phyloP scores from a whole-genome alignment of 1,284 basidiomycete species.

The Cryptococcus wingfieldii region DNA sequence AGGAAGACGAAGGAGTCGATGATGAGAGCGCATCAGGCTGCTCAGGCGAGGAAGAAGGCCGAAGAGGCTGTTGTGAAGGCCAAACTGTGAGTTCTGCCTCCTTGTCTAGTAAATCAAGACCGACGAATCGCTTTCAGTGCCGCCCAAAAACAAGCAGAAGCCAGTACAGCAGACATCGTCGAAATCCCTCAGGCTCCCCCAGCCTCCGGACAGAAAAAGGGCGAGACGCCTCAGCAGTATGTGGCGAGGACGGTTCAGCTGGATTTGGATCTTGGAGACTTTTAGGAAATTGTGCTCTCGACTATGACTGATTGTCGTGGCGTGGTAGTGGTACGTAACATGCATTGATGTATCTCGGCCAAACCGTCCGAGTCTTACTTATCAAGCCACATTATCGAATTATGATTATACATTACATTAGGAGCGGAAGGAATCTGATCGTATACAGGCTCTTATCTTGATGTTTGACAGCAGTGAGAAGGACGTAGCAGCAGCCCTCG shows the following conservation, averaged over 20 bases:
- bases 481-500: too few relatives aligned
- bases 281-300: constrained; percentile 20
- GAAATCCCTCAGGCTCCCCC: constrained; percentile 17
- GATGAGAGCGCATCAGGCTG: constrained; percentile 66
- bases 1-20: constrained; percentile 73
- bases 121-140: not conserved
- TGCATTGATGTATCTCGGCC: too few relatives aligned
- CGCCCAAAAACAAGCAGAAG: not conserved
- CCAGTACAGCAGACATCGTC: constrained; percentile 8
- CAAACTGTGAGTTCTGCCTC: constrained; percentile 21
- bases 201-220: constrained; percentile 33
- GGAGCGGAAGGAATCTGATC: too few relatives aligned
- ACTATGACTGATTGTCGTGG: too few relatives aligned
- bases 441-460: too few relatives aligned
- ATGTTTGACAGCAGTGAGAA: too few relatives aligned
- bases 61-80: constrained; percentile 41
- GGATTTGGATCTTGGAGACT: constrained; percentile 51
- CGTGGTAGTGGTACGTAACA: too few relatives aligned
- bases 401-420: too few relatives aligned
- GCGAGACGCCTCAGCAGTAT: constrained; percentile 44
- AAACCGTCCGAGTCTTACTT: too few relatives aligned
- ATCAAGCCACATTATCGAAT: too few relatives aligned
- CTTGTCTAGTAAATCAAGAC: not conserved
- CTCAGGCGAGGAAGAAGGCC: constrained; percentile 62
- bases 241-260: constrained; percentile 48